Evolutionary conservation across 495 filamentous ascomycete genomes (phyloP), one percentile per base, ranked within the genome.

Genomic region (Pseudomonodictys pantanalensis): DNA sequence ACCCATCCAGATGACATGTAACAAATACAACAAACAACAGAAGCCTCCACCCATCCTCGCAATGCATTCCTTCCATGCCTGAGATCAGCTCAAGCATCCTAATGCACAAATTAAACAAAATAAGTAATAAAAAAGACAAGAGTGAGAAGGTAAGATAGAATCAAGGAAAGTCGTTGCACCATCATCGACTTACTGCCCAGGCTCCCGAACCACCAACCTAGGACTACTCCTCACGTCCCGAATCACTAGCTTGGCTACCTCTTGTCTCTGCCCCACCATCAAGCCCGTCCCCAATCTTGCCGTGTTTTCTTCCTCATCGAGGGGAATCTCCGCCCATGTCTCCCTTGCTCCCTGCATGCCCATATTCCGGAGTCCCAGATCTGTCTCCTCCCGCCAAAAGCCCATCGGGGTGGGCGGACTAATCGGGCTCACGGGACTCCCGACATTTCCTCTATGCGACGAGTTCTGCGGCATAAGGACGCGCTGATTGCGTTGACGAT

Each of bases 151-250:
- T 41, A 41, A 41, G 38, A 41, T 18, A 53, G 2, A 35, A 15
- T 53, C 23, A 15, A 53, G 10, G 50, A 17, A 41, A 9, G 18
- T 43, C 18, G 52, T 29, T 58, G 55, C 23, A 59, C 29, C n/a
- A 59, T 33, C 49, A 64, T 49, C n/a, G n/a, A n/a, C n/a, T n/a
- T n/a, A n/a, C n/a, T n/a, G n/a, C n/a, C n/a, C n/a, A n/a, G n/a
- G n/a, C n/a, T n/a, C n/a, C n/a, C n/a, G n/a, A n/a, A n/a, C n/a
- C n/a, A n/a, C n/a, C n/a, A n/a, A n/a, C 38, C 46, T 25, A 1
- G 61, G 54, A 54, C 54, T 58, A 38, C 61, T 58, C 48, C 61
- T 58, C 28, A 41, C 54, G 29, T 59, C 61, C 23, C 50, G 41
- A 24, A 62, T 24, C 24, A 61, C 20, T 9, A 48, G 56, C 50